Base-by-base conservation (phyloP, 139 green algal genomes). In the Chlorella sp. region DNA sequence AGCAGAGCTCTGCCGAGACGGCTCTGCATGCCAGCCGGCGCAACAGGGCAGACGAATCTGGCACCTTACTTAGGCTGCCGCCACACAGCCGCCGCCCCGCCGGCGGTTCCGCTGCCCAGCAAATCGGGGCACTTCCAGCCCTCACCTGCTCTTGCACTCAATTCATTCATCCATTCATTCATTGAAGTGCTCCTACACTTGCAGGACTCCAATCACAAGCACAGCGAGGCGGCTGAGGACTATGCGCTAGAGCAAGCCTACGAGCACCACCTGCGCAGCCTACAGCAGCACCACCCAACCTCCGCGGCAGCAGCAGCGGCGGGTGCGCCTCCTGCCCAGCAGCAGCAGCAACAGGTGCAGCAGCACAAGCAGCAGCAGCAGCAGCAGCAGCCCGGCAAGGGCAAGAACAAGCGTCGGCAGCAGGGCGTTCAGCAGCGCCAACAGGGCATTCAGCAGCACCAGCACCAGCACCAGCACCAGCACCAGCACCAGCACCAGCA, bases 201-300 rank as follows among this genome's bases (percentile, higher is more conserved):
- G 64, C 83, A 88, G 83, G 83, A 88, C 11, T 88, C 83, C 19
- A 88, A 73, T 66, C n/a, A 81, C 71, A 30, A 30, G 48, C 80
- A 85, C 64, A 88, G 66, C 12, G 83, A 64, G 19, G 66, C 66
- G 14, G 26, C 37, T 1, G 83, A 81, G 24, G 83, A 88, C 32
- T 37, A 81, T 48, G 83, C 64, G 14, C 28, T 88, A 39, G n/a
- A 88, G 66, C 66, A 42, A 26, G 83, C 83, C 28, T 88, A 88
- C 39, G 83, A 88, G 39, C 83, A 88, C 37, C 83, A 81, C 39
- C 64, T 88, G 64, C 83, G 21, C 64, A 28, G 64, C 36, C 83
- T 88, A 26, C 83, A 88, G 37, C 64, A 88, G 37, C 83, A 68
- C 26, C 64, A 88, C 42, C 60, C 60, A 15, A 15, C n/a, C 21